These are phyloP conservation scores for Toxicodendron radicans DNA, from an alignment of 345 rosid species.

Conservation along the genomic window DNA sequence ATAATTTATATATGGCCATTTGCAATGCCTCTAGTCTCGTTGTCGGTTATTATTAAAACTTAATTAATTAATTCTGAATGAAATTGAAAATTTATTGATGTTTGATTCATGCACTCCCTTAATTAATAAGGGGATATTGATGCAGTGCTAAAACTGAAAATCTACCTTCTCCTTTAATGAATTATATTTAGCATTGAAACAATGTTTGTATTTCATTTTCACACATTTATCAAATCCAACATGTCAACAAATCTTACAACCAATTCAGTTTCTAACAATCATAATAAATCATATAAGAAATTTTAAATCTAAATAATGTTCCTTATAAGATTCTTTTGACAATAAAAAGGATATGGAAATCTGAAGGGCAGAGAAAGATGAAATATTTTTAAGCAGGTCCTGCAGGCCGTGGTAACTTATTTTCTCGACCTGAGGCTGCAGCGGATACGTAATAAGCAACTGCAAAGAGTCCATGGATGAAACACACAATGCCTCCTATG, in stretches of 20 bases:
- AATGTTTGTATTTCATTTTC: background rate
- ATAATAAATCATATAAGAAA: no score
- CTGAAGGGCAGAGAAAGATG: background rate
- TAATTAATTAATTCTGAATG: no score
- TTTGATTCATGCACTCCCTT: no score
- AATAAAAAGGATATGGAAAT: background rate
- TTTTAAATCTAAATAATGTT: background rate
- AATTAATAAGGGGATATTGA: no score
- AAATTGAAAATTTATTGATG: no score
- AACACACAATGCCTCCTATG: slow-evolving; percentile 78
- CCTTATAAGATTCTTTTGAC: background rate
- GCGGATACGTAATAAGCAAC: slow-evolving; percentile 78
- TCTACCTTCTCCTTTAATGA: no score
- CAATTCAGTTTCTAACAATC: background rate
- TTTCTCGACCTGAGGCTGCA: slow-evolving; percentile 53
- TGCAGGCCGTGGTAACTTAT: background rate
- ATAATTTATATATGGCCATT: no score
- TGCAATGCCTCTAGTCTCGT: no score
- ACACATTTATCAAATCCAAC: background rate
- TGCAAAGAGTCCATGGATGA: slow-evolving; percentile 72
- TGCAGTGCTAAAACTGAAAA: no score
- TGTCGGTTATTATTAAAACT: no score
- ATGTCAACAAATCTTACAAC: background rate
- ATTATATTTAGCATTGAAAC: no score
- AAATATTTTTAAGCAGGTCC: slow-evolving; percentile 16